phyloP scores from a whole-genome alignment of 352 stramenopile genomes.

The Discostella stelligera region DNA sequence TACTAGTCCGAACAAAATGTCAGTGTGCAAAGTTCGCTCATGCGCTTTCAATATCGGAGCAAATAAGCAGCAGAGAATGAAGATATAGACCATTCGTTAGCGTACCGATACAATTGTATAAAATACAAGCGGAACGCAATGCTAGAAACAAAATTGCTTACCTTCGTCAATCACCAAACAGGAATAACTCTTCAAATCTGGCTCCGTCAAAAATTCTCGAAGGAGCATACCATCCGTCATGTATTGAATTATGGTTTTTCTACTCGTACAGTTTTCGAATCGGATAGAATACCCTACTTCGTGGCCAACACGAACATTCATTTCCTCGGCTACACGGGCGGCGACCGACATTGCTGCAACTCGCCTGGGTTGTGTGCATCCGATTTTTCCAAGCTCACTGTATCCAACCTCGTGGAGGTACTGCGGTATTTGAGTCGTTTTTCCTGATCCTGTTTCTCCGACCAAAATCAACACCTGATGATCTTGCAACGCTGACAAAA shows the following conservation, averaged over 20 bases:
- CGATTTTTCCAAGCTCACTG: slow-evolving; percentile 98
- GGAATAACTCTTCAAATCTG: slow-evolving; percentile 93
- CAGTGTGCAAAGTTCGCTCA: slow-evolving; percentile 96
- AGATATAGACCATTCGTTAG: neutral
- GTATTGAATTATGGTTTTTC: slow-evolving; percentile 96
- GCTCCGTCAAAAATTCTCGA: slow-evolving; percentile 97
- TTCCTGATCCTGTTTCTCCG: slow-evolving; percentile 85
- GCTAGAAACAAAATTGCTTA: slow-evolving; percentile 7
- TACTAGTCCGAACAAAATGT: slow-evolving; percentile 98
- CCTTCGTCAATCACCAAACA: slow-evolving; percentile 98
- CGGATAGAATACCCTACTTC: slow-evolving; percentile 98
- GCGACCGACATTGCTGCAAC: slow-evolving; percentile 99
- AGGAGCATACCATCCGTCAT: slow-evolving; percentile 99
- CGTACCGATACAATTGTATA: neutral
- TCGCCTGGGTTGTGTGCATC: slow-evolving; percentile 96
- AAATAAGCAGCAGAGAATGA: neutral
- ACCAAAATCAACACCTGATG: slow-evolving; percentile 89
- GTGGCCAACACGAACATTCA: slow-evolving; percentile 95
- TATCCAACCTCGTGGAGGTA: slow-evolving; percentile 96
- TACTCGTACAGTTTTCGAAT: slow-evolving; percentile 98
- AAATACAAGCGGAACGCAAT: neutral
- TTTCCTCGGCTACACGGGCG: slow-evolving; percentile 96
- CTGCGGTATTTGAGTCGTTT: slow-evolving; percentile 99
- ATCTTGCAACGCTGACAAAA: slow-evolving; percentile 96
- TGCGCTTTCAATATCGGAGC: slow-evolving; percentile 82